Base-by-base conservation (phyloP, 192 early-diverging fungal genomes). In the Hyaloraphidium curvatum region DNA sequence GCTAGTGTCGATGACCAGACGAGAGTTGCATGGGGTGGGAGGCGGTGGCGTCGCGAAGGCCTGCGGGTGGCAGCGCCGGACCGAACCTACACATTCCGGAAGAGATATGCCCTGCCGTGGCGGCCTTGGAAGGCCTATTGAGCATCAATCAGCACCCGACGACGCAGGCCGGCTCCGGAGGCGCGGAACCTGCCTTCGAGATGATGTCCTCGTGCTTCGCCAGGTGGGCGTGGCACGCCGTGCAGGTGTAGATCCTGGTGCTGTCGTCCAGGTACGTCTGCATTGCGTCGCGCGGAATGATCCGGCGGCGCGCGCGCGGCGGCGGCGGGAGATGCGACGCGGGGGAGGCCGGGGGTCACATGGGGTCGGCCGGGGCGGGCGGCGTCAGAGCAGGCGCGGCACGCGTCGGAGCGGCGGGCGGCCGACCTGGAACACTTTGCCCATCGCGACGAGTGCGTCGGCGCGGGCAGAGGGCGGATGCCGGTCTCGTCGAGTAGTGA, bases 21-120 rank as follows among this genome's bases (percentile, higher is more conserved):
- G 22, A 59, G 39, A 57, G 31, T 28, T 40, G 9, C 17, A 16
- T 19, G 27, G n/a, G 31, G 1, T 14, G 13, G 14, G 2, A 57
- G 30, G 27, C 17, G 13, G 26, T 39, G 0, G n/a, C 23, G 17
- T 55, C 53, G 29, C 19, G 29, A 51, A 52, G 14, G 51, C 23
- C 22, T 19, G 51, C n/a, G n/a, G n/a, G 48, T 33, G 40, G 16
- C 1, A 43, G 53, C 40, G 2, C 22, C 14, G n/a, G 40, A n/a
- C 31, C 40, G 17, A 25, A 55, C 2, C 25, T 55, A 63, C 22
- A 74, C 70, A n/a, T 53, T 50, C 50, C 67, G 63, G 55, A 76
- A 71, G 2, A 78, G 52, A 55, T 70, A 78, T 0, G 74, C 76
- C 1, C 68, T 62, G 11, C 76, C 76, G 53, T 74, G 67, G 40